Percentiles rank a stretch among this genome's conserved stretches.
These are phyloP conservation scores for Sicyos baderoa DNA, from an alignment of 306 rosid species.

Conservation along the genomic window DNA sequence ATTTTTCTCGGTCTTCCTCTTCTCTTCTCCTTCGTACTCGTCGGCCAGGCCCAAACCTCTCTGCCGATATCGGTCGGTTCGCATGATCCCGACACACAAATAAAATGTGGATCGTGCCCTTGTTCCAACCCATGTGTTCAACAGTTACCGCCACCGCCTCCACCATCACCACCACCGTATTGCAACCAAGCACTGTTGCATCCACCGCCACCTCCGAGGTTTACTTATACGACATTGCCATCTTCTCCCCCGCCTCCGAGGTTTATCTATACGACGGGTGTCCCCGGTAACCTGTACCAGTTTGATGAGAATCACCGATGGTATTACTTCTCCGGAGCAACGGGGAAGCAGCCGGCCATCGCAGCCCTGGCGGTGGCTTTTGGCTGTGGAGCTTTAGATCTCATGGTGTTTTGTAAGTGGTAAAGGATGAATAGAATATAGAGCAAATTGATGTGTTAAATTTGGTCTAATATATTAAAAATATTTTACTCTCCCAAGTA, in stretches of 20 bases:
- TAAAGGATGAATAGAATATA: slow-evolving; percentile 1
- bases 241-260: slow-evolving; percentile 63
- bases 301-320: slow-evolving; percentile 22
- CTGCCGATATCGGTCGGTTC: slow-evolving; percentile 11
- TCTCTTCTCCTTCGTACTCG: slow-evolving; percentile 21
- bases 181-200: slow-evolving; percentile 20
- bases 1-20: slow-evolving; percentile 15
- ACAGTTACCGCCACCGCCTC: slow-evolving; percentile 29
- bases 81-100: slow-evolving; percentile 28
- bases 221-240: slow-evolving; percentile 13
- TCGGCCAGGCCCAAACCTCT: slow-evolving; percentile 9
- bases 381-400: slow-evolving; percentile 26
- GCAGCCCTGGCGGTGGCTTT: slow-evolving; percentile 25
- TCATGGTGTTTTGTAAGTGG: slow-evolving; percentile 18
- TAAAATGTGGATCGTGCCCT: slow-evolving; percentile 81
- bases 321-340: slow-evolving; percentile 27
- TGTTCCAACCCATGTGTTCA: slow-evolving; percentile 50
- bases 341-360: slow-evolving; percentile 14
- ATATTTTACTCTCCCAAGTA: not conserved
- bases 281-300: slow-evolving; percentile 35
- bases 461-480: not conserved
- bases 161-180: slow-evolving; percentile 23
- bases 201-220: slow-evolving; percentile 47
- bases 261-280: slow-evolving; percentile 47
- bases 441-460: not conserved